These are phyloP conservation scores for Botrytis deweyae DNA, from an alignment of 2,329 filamentous ascomycete species.

Conservation along the genomic window DNA sequence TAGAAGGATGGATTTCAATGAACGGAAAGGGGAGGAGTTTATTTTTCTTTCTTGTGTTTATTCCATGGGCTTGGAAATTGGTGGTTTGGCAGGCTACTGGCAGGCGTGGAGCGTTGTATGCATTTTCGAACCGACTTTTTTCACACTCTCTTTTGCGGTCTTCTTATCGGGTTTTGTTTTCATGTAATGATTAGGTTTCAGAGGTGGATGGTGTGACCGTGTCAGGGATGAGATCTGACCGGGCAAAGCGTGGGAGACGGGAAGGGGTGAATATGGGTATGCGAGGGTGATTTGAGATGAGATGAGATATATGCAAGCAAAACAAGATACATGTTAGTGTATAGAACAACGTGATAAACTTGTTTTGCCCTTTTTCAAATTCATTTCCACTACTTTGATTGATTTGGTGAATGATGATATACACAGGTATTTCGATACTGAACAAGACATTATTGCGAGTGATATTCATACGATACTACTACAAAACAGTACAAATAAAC, in stretches of 20 bases:
- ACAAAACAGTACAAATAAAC: not conserved
- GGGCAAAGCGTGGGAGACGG: not conserved
- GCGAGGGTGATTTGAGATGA: not conserved
- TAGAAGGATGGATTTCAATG: conserved; percentile 15
- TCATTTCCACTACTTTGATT: not conserved
- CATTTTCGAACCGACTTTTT: conserved; percentile 21
- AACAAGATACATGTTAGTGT: conserved; percentile 15
- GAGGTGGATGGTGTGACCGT: conserved; percentile 7
- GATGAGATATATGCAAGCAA: conserved; percentile 15
- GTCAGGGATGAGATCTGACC: not conserved
- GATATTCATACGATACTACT: not conserved
- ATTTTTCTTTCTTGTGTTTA: conserved; percentile 23
- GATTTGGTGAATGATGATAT: not conserved
- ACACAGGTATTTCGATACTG: not conserved
- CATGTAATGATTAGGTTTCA: conserved; percentile 22
- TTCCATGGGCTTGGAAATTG: conserved; percentile 23
- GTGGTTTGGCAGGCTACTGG: conserved; percentile 22
- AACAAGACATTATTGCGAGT: not conserved
- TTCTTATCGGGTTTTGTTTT: conserved; percentile 19
- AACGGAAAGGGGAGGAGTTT: conserved; percentile 18
- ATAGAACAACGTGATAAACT: conserved; percentile 13
- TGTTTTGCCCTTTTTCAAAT: conserved; percentile 5
- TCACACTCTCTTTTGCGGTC: conserved; percentile 18
- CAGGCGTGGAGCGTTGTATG: conserved; percentile 23
- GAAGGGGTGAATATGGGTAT: not conserved